Percentiles rank a stretch among this genome's conserved stretches.
These are phyloP conservation scores for Cucurbita maxima DNA, from an alignment of 306 rosid species.

Conservation along the genomic window DNA sequence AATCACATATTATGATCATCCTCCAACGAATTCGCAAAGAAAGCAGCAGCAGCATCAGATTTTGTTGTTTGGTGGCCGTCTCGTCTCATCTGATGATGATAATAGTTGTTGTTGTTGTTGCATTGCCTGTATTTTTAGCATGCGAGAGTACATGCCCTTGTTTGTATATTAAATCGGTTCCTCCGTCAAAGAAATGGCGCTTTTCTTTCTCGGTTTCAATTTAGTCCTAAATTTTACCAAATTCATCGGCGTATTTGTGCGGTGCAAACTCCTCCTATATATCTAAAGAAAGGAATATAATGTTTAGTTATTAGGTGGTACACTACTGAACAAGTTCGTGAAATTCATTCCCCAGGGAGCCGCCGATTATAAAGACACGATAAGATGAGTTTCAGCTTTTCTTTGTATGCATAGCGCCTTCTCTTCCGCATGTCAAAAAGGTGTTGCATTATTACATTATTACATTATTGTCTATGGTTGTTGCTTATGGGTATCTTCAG, in stretches of 20 bases:
- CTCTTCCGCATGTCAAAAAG: too few relatives aligned
- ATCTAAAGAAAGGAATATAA: too few relatives aligned
- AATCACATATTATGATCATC: not conserved
- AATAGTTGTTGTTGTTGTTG: not conserved
- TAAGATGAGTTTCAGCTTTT: too few relatives aligned
- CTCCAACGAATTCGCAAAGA: not conserved
- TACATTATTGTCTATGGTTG: too few relatives aligned
- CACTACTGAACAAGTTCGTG: too few relatives aligned
- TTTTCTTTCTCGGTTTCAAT: not conserved
- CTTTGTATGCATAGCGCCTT: not conserved
- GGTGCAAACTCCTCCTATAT: too few relatives aligned
- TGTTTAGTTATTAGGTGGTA: too few relatives aligned
- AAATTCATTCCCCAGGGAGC: too few relatives aligned
- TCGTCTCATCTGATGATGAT: not conserved
- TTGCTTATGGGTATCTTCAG: too few relatives aligned
- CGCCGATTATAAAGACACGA: too few relatives aligned
- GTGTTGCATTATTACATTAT: too few relatives aligned
- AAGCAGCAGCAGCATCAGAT: not conserved
- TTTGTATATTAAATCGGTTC: conserved; percentile 5
- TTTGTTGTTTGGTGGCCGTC: conserved; percentile 1
- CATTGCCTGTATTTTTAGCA: not conserved
- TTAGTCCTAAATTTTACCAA: not conserved
- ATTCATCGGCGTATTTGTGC: not conserved
- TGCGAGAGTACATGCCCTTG: conserved; percentile 1
- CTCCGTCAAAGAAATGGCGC: not conserved